These are phyloP conservation scores for Neonectria coccinea DNA, from an alignment of 2,329 filamentous ascomycete genomes.

Conservation along the genomic window DNA sequence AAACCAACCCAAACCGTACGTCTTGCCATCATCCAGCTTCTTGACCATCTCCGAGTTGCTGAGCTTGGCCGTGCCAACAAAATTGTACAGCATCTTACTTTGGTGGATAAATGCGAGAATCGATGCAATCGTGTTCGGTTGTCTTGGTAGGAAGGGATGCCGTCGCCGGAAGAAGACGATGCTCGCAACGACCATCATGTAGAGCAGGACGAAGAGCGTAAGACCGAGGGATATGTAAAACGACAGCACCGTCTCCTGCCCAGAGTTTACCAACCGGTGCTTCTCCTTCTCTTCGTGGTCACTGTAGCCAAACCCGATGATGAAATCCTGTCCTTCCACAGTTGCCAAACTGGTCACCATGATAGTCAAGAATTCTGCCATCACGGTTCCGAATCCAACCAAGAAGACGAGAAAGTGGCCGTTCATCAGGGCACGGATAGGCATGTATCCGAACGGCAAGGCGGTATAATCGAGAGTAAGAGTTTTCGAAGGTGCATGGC, in stretches of 20 bases:
- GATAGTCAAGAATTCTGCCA: constrained; percentile 80
- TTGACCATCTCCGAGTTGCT: constrained; percentile 71
- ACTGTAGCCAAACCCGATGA: constrained; percentile 47
- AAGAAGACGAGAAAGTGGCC: constrained; percentile 73
- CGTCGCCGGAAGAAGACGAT: constrained; percentile 72
- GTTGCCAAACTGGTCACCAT: constrained; percentile 74
- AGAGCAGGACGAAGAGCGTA: constrained; percentile 72
- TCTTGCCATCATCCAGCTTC: constrained; percentile 69
- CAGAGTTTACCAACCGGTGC: constrained; percentile 57
- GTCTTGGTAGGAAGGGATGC: constrained; percentile 78
- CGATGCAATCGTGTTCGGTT: constrained; percentile 82
- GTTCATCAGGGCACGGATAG: constrained; percentile 71
- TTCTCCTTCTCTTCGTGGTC: constrained; percentile 32
- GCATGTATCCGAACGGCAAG: constrained; percentile 75
- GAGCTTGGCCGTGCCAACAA: constrained; percentile 76
- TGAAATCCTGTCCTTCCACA: constrained; percentile 72
- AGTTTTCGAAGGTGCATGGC: constrained; percentile 73
- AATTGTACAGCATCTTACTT: constrained; percentile 82
- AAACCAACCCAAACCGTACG: constrained; percentile 84
- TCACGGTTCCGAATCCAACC: constrained; percentile 76
- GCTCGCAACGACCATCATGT: constrained; percentile 70
- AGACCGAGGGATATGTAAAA: constrained; percentile 75
- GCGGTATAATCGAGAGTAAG: constrained; percentile 80
- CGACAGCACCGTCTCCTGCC: constrained; percentile 70
- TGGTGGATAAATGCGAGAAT: constrained; percentile 84